A percentile compares a stretch with the other conserved stretches of the same genome.
Conservation (phyloP, 2,329 filamentous ascomycete species). For the Lecanoromycetidae sp. region DNA sequence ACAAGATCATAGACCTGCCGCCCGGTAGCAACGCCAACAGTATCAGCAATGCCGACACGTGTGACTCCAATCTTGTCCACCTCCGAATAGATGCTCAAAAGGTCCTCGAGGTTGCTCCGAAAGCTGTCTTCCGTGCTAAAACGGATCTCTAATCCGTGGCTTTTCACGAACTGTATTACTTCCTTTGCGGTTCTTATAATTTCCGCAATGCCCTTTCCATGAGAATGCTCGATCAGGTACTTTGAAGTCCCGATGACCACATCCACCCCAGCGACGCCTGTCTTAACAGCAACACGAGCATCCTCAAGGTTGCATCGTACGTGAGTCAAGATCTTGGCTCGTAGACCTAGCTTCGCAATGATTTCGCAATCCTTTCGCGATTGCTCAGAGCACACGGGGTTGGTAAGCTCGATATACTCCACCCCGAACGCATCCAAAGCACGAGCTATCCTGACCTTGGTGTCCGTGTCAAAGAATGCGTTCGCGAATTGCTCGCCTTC, state of each 20-base stretch:
- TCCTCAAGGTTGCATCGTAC: conserved; percentile 78
- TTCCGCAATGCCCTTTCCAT: conserved; percentile 83
- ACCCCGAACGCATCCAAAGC: conserved; percentile 74
- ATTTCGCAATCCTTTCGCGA: conserved; percentile 75
- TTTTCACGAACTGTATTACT: conserved; percentile 80
- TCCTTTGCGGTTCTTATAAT: conserved; percentile 46
- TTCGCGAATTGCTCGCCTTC: conserved; percentile 52
- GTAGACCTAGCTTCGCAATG: conserved; percentile 88
- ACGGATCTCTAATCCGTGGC: conserved; percentile 61
- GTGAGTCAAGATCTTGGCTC: conserved; percentile 52
- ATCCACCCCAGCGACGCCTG: conserved; percentile 44
- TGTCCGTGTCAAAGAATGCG: conserved; percentile 59
- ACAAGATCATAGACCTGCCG: conserved; percentile 84
- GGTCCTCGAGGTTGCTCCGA: conserved; percentile 72
- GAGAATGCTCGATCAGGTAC: conserved; percentile 71
- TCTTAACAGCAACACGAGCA: conserved; percentile 69
- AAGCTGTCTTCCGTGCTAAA: conserved; percentile 81
- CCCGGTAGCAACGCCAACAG: conserved; percentile 63
- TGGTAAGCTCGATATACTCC: conserved; percentile 61
- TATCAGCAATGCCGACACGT: conserved; percentile 85
- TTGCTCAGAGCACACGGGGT: conserved; percentile 73
- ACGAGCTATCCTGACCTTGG: conserved; percentile 68
- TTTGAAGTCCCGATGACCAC: conserved; percentile 76
- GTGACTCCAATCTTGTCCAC: conserved; percentile 61
- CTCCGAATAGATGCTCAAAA: conserved; percentile 68